Base-by-base conservation (phyloP, 2,329 filamentous ascomycete species). In the Domatiomyces catenatus region DNA sequence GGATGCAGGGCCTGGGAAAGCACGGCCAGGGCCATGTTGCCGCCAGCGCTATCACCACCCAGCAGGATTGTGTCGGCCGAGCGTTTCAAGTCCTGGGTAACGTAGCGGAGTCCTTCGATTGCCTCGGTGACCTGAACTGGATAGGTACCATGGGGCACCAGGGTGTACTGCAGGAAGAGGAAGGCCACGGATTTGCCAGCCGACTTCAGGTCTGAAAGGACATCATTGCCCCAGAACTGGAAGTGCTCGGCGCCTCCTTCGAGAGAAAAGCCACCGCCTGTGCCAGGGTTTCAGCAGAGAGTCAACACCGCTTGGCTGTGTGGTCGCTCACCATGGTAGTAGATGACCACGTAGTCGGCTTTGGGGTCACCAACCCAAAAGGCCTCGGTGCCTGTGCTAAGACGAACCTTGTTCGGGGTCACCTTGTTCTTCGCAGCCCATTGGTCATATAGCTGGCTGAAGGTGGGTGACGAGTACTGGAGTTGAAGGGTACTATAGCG, bases 131-230 rank as follows among this genome's bases (percentile, higher is more conserved):
- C 58, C 51, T 71, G 69, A 1, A 63, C 68, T 3, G 70, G 70
- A 49, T 71, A 72, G 1, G 63, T 63, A 5, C 63, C 69, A 8
- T 63, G 55, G 0, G 70, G 70, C 0, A 76, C 70, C n/a, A 81
- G 70, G 22, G 73, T 74, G 62, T 83, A 83, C 42, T 72, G 71
- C n/a, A 79, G 67, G 20, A 76, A 62, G 47, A 80, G 69, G 46
- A 74, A 63, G 17, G 74, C 68, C 26, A 76, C 63, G 28, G 67
- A 65, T 48, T 74, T 69, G 43, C 69, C 70, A 24, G 60, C 56
- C n/a, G 46, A 28, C 42, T 56, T 46, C 47, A 55, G 52, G 20
- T 53, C 50, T 4, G 15, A 46, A 8, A 54, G 51, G 26, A 58
- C 54, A 15, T 43, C 42, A 18, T 52, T n/a, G 2, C 20, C 45